Conservation (phyloP, 441 rosid species). For the Jatropha podagrica region DNA sequence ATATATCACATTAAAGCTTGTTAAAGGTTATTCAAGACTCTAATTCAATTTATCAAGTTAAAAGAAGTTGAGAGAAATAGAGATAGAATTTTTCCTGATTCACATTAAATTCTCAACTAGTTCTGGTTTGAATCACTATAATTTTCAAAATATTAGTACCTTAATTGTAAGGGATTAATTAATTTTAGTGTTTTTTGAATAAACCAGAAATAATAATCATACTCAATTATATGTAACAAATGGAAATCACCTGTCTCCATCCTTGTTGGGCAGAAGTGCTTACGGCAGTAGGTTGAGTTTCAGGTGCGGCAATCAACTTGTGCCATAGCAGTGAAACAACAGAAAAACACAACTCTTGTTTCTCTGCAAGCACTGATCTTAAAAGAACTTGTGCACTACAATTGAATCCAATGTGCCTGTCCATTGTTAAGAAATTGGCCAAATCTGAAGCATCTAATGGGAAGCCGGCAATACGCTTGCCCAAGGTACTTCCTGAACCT, state of each 20-base stretch:
- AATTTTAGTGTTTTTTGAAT: not conserved
- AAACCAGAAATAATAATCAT: not conserved
- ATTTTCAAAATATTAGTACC: not conserved
- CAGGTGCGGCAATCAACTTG: conserved; percentile 91
- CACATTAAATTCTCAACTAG: not conserved
- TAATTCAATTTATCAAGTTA: not conserved
- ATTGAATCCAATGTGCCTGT: conserved; percentile 88
- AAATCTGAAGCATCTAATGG: conserved; percentile 92
- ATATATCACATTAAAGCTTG: not conserved
- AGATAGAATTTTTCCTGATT: not conserved
- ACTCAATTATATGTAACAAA: not conserved
- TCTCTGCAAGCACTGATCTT: conserved; percentile 84
- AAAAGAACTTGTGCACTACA: conserved; percentile 87
- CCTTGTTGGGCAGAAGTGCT: conserved; percentile 99
- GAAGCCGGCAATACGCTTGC: conserved; percentile 61
- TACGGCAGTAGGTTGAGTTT: conserved; percentile 86
- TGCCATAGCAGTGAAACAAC: conserved; percentile 97
- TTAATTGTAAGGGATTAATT: not conserved
- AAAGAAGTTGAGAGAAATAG: not conserved
- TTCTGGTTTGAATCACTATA: not conserved
- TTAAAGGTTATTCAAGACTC: not conserved
- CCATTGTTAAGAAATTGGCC: conserved; percentile 95
- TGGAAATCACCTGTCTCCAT: conserved; percentile 89
- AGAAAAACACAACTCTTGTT: conserved; percentile 94
- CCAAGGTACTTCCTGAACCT: conserved; percentile 53